Evolutionary conservation across 2,329 filamentous ascomycete species (phyloP), one percentile per base, ranked within the genome.

Genomic region (Aspergillus sp.): DNA sequence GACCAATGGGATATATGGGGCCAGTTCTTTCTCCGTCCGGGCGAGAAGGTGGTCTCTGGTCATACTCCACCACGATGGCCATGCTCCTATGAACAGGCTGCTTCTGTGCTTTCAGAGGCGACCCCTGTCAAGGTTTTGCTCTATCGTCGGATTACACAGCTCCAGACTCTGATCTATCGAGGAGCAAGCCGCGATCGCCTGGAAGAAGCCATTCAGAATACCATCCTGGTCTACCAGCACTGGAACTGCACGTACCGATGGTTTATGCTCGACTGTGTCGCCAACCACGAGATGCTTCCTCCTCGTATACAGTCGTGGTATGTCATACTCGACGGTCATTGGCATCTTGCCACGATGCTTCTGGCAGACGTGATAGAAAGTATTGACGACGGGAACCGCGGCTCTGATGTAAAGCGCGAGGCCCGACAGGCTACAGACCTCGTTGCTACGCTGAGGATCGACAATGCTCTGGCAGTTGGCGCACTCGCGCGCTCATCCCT

Each of bases 271-370:
- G 75, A 79, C 45, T 72, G 78, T 33, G 63, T 78, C 9, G 60
- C 67, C 2, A 61, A 76, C 46, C 77, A 79, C 46, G 66, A 74
- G 29, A 53, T 59, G 1, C 68, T 82, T 1, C 76, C 77, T 1
- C 54, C 72, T 8, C 74, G 74, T 10, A 71, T 82, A 5, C 77
- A 79, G 52, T 78, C 77, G 34, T 82, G 79, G 79, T 81, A 80
- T 47, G 70, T 79, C 10, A 75, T 78, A 41, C 69, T 82, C 26
- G 66, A 72, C 0, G 75, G 74, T 0, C 79, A 82, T 49, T 82
- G 78, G 73, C 75, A 81, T 49, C 71, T 81, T 3, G 79, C 72
- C 2, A 69, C 71, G 0, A 69, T 82, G 34, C 64, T 81, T 26
- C 61, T 82, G 5, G 75, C 77, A 30, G 78, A 82, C 44, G 57